These are phyloP conservation scores for Stropharia rugosoannulata DNA, from an alignment of 768 basidiomycete genomes.

Conservation along the genomic window DNA sequence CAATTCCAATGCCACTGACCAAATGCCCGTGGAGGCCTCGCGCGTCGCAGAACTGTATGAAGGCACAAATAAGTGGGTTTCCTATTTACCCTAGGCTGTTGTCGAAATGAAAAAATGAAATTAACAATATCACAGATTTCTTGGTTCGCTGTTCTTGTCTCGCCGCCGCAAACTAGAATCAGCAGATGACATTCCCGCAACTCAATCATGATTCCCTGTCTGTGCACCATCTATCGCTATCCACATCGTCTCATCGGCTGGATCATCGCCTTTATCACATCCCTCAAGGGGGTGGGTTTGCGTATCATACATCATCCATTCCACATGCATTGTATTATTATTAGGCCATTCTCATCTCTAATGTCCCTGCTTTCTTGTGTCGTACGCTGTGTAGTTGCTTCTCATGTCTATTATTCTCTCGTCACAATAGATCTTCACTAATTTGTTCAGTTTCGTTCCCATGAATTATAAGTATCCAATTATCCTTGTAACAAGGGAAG, in stretches of 20 bases:
- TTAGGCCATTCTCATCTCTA: background rate
- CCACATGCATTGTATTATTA: conserved; percentile 3
- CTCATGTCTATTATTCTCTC: background rate
- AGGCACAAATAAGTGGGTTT: conserved; percentile 54
- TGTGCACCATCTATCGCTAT: background rate
- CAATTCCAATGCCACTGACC: background rate
- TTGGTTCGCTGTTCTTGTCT: conserved; percentile 66
- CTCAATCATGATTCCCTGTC: background rate
- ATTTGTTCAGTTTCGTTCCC: background rate
- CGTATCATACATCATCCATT: background rate
- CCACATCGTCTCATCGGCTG: background rate
- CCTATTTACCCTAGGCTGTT: background rate
- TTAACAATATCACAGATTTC: conserved; percentile 37
- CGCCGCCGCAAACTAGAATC: conserved; percentile 40
- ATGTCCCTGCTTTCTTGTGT: background rate
- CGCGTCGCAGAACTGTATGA: conserved; percentile 62
- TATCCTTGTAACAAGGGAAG: background rate
- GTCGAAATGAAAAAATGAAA: background rate
- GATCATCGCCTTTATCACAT: too few relatives aligned
- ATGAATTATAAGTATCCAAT: background rate
- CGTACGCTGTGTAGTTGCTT: background rate
- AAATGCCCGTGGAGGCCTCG: conserved; percentile 28
- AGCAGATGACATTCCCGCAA: conserved; percentile 9
- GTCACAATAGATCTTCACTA: background rate
- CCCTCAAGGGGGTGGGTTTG: background rate